Evolutionary conservation across 2,329 filamentous ascomycete genomes (phyloP), one percentile per base, ranked within the genome.

Genomic region (Emericellopsis cladophorae): DNA sequence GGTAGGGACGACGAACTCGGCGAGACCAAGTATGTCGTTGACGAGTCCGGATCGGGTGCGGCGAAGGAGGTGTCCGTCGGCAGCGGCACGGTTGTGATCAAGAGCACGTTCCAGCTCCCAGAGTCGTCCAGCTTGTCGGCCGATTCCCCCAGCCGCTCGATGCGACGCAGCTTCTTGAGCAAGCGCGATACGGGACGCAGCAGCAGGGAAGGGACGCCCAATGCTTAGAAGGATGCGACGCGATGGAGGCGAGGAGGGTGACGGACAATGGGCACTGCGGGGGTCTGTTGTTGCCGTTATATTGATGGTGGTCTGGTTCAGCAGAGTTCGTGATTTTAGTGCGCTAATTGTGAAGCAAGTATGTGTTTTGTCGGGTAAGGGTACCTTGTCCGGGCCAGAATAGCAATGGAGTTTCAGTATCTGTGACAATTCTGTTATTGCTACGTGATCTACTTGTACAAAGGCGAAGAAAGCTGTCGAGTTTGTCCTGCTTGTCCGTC

Each of bases 1-100:
- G 83, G 85, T 40, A 82, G 79, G 43, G 87, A 93, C 55, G 81
- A 89, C 42, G 76, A 81, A 44, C 72, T 98, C 0, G 92, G 92
- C 40, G 89, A 96, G 54, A 76, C 76, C 5, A 58, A 83, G n/a
- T 94, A 95, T 64, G 89, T 93, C 56, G 76, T 98, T n/a, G 87
- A 90, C 48, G 90, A 98, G 55, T 74, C 70, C 2, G 74, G 76
- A 3, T 65, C 69, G 1, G 76, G 75, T 10, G 67, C 71, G 26
- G 81, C 90, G 50, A 92, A 90, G 67, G 68, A 76, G 33, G 62
- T 98, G 40, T 73, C 67, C 29, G 79, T 89, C 22, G 90, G 90
- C 11, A 69, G 65, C 31, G 88, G 87, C 21, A 72, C 64, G 2
- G 81, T 95, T 1, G 68, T 77, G 0, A 58, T 95, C 37, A 82